Conservation (phyloP, 176 grass and related monocot genomes). For the Poa pratensis region DNA sequence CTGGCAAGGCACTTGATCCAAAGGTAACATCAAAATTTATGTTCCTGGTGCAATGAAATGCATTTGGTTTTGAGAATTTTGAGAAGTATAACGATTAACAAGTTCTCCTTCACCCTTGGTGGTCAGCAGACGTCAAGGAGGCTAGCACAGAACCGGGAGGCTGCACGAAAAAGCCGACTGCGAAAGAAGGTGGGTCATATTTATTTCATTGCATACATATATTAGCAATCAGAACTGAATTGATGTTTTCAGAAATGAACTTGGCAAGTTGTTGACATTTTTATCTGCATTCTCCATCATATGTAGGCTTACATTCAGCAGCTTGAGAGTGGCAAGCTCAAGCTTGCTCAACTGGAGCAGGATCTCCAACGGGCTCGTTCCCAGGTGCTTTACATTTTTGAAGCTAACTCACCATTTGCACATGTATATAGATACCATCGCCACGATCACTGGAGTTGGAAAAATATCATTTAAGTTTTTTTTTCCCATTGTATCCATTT, state of each 20-base stretch:
- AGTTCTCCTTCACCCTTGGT: conserved; percentile 17
- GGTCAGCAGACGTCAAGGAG: conserved; percentile 63
- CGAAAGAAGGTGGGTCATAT: conserved; percentile 70
- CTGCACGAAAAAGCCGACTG: conserved; percentile 85
- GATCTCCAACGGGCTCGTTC: conserved; percentile 79
- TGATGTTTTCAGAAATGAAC: neutral
- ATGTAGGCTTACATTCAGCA: conserved; percentile 81
- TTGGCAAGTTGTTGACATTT: conserved; percentile 28
- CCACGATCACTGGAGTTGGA: neutral
- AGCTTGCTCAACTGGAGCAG: conserved; percentile 78
- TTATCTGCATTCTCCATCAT: conserved; percentile 17
- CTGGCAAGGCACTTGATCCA: conserved; percentile 65
- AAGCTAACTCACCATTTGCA: neutral
- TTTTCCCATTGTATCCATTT: too few relatives aligned
- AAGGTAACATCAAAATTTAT: conserved; percentile 46
- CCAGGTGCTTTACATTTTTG: conserved; percentile 49
- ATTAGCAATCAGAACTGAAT: neutral
- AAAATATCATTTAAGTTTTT: neutral
- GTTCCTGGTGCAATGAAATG: conserved; percentile 9
- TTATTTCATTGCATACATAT: neutral
- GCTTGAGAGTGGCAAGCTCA: conserved; percentile 79
- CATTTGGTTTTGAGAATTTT: neutral
- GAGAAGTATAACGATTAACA: conserved; percentile 17
- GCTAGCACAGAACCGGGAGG: conserved; percentile 92
- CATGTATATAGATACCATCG: neutral